Conservation (phyloP, 176 grass and related monocot genomes). For the Elaeis guineensis region DNA sequence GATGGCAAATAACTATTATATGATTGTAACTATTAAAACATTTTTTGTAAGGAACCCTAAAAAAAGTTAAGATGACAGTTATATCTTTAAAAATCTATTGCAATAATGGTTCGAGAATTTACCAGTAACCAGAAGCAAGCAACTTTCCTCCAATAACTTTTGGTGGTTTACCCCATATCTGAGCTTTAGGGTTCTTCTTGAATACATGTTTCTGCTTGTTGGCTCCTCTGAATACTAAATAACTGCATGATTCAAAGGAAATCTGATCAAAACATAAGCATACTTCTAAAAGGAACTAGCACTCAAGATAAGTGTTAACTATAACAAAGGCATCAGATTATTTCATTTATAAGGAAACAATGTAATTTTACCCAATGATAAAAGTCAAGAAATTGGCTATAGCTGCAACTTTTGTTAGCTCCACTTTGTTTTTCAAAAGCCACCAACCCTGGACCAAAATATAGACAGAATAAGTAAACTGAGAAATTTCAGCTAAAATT, state of each 20-base stretch:
- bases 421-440: constrained; percentile 77
- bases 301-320: constrained; percentile 2
- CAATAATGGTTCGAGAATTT: neutral
- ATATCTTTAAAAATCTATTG: neutral
- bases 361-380: constrained; percentile 48
- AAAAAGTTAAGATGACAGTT: too few relatives aligned
- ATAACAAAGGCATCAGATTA: too few relatives aligned
- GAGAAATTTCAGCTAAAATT: neutral
- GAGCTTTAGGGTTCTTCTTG: constrained; percentile 90
- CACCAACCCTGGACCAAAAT: constrained; percentile 70
- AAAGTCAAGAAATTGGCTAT: constrained; percentile 63
- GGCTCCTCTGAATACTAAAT: constrained; percentile 79
- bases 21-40: too few relatives aligned
- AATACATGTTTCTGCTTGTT: constrained; percentile 97
- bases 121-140: constrained; percentile 93
- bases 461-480: constrained; percentile 5
- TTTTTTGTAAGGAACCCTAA: too few relatives aligned
- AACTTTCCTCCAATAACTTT: constrained; percentile 85
- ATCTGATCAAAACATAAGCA: constrained; percentile 11
- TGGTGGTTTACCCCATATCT: constrained; percentile 83
- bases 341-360: neutral
- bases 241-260: constrained; percentile 33
- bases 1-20: too few relatives aligned
- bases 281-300: neutral
- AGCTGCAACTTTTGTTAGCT: constrained; percentile 42